phyloP scores from a whole-genome alignment of 805 yeast species.

The Saturnispora diversa region DNA sequence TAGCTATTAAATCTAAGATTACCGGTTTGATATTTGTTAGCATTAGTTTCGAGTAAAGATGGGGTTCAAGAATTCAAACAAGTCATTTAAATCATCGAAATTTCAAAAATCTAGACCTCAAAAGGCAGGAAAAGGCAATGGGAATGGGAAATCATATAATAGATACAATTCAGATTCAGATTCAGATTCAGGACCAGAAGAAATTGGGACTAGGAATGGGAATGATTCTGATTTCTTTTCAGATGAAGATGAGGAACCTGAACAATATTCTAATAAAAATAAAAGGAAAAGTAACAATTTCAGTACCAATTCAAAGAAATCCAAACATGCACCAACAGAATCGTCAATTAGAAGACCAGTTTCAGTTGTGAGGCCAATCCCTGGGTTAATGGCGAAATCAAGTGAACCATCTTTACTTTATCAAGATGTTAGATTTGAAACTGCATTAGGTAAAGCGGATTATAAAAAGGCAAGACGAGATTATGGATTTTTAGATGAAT shows the following conservation, averaged over 20 bases:
- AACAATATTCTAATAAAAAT: constrained; percentile 26
- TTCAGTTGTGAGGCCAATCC: constrained; percentile 62
- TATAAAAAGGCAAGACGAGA: constrained; percentile 57
- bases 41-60: no score
- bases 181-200: constrained; percentile 20
- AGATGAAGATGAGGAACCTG: constrained; percentile 9
- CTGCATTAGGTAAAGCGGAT: constrained; percentile 73
- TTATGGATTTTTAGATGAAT: constrained; percentile 80
- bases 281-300: constrained; percentile 13
- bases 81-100: background rate
- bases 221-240: constrained; percentile 9
- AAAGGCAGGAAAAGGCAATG: background rate
- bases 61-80: background rate
- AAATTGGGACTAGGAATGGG: constrained; percentile 20
- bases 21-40: no score
- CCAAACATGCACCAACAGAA: constrained; percentile 86
- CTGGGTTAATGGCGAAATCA: constrained; percentile 43
- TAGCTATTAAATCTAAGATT: no score
- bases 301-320: constrained; percentile 34
- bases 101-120: background rate
- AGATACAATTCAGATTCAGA: constrained; percentile 15
- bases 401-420: constrained; percentile 18
- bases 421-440: constrained; percentile 83
- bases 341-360: constrained; percentile 66
- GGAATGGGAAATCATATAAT: background rate